Evolutionary conservation across 1,284 basidiomycete species (phyloP).

Genomic region (Boletus sp.): DNA sequence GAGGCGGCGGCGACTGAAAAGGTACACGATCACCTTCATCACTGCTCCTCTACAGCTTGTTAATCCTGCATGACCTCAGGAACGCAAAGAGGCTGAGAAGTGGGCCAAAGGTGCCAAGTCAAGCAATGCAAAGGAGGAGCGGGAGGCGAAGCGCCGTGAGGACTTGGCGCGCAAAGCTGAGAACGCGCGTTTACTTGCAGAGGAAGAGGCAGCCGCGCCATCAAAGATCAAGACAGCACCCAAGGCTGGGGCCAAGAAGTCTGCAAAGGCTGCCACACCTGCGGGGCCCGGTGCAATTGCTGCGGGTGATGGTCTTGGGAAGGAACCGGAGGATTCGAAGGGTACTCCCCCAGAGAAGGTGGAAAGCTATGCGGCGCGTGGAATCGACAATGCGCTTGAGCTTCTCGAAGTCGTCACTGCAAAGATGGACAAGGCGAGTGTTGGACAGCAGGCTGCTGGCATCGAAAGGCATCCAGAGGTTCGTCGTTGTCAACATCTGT

Average conservation of each 20-base stretch:
- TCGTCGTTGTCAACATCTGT: constrained; percentile 35
- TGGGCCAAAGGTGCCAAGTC: constrained; percentile 73
- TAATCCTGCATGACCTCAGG: constrained; percentile 41
- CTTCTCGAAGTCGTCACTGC: constrained; percentile 86
- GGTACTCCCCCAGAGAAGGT: constrained; percentile 38
- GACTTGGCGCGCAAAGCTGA: constrained; percentile 75
- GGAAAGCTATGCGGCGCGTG: constrained; percentile 78
- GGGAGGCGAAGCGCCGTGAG: constrained; percentile 72
- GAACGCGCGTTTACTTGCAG: constrained; percentile 71
- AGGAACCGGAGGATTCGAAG: constrained; percentile 33
- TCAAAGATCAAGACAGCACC: constrained; percentile 63
- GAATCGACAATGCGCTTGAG: constrained; percentile 91
- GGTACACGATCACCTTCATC: constrained; percentile 37
- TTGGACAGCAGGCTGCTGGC: constrained; percentile 78
- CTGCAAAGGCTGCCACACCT: constrained; percentile 47
- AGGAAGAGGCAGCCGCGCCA: constrained; percentile 74
- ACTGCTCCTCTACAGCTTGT: constrained; percentile 2
- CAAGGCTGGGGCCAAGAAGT: constrained; percentile 63
- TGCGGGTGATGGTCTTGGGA: constrained; percentile 52
- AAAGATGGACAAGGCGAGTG: constrained; percentile 87
- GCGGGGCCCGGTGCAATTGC: constrained; percentile 75
- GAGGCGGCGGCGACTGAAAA: constrained; percentile 55
- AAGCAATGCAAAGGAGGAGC: constrained; percentile 66
- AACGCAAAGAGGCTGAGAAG: constrained; percentile 70
- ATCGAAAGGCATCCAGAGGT: constrained; percentile 96